Evolutionary conservation across 2,329 filamentous ascomycete genomes (phyloP).

Genomic region (Phaeosphaeriaceae sp.): DNA sequence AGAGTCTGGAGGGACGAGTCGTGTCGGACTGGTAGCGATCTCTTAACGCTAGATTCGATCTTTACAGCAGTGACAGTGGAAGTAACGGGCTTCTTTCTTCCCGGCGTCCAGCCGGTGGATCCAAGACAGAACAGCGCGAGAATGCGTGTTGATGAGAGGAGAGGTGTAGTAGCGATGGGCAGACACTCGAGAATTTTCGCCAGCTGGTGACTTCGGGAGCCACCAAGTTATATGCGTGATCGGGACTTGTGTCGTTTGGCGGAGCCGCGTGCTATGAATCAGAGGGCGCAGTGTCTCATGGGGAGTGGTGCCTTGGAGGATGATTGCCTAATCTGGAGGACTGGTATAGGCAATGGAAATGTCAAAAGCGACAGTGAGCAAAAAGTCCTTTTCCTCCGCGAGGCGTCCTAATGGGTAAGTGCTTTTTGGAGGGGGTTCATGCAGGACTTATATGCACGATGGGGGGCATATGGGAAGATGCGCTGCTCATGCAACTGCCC

Average conservation of each 20-base stretch:
- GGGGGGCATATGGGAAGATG: constrained; percentile 17
- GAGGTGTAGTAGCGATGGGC: constrained; percentile 22
- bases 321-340: constrained; percentile 34
- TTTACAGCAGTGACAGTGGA: constrained; percentile 29
- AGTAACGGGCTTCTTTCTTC: constrained; percentile 23
- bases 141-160: constrained; percentile 17
- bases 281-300: constrained; percentile 19
- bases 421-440: constrained; percentile 27
- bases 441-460: constrained; percentile 40
- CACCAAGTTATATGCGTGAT: constrained; percentile 40
- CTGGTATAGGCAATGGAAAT: constrained; percentile 11
- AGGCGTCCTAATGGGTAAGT: constrained; percentile 25
- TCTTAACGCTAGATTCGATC: constrained; percentile 32
- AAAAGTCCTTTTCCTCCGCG: constrained; percentile 25
- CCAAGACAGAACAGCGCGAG: constrained; percentile 27
- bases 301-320: constrained; percentile 33
- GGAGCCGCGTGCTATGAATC: constrained; percentile 26
- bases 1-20: constrained; percentile 28
- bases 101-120: constrained; percentile 43
- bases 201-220: constrained; percentile 22
- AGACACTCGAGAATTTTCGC: constrained; percentile 24
- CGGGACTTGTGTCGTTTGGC: constrained; percentile 32
- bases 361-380: constrained; percentile 19
- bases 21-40: constrained; percentile 29
- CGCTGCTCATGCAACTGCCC: constrained; percentile 26